Base-by-base conservation (phyloP, 2,329 filamentous ascomycete genomes). In the Boeremia exigua region DNA sequence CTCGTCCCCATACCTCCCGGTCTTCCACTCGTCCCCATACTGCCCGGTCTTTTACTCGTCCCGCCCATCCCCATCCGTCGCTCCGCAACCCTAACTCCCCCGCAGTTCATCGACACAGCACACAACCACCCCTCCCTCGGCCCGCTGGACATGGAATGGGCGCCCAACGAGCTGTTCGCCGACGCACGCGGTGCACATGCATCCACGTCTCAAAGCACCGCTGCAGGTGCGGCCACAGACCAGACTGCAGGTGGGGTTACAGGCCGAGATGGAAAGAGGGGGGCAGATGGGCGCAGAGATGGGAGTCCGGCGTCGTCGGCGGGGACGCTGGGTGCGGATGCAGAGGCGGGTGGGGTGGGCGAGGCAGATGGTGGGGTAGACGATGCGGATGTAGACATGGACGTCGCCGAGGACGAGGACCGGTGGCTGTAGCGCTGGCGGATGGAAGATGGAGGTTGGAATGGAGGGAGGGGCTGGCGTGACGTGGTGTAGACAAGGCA, bases 91-190 rank as follows among this genome's bases (percentile, higher is more conserved):
- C n/a, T n/a, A n/a, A n/a, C n/a, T n/a, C n/a, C n/a, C n/a, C n/a
- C 11, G 10, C 40, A 76, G 72, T 84, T 85, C 65, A 79, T 83
- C 27, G 75, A 86, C n/a, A 71, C 83, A 42, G 80, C 80, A 40
- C 81, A 81, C 38, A 77, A 82, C 17, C 84, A 92, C 36, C 85
- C 87, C 0, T 84, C 86, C 6, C 76, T 91, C 10, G 86, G 84
- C 37, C 83, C 83, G 40, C 79, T 92, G 11, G 86, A 91, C 50
- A 72, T 91, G 34, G 74, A 83, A 1, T 94, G 90, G 90, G 80
- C 83, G n/a, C 61, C 69, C 8, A 75, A 74, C 30, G 62, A 66
- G 32, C 63, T 61, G 1, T 60, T 65, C 25, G 62, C 58, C 15
- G 60, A 61, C 6, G 43, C 65, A 10, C 37, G 12, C n/a, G 15